These are phyloP conservation scores for Penicillium hesseltinei DNA, from an alignment of 2,329 filamentous ascomycete genomes.

Conservation along the genomic window DNA sequence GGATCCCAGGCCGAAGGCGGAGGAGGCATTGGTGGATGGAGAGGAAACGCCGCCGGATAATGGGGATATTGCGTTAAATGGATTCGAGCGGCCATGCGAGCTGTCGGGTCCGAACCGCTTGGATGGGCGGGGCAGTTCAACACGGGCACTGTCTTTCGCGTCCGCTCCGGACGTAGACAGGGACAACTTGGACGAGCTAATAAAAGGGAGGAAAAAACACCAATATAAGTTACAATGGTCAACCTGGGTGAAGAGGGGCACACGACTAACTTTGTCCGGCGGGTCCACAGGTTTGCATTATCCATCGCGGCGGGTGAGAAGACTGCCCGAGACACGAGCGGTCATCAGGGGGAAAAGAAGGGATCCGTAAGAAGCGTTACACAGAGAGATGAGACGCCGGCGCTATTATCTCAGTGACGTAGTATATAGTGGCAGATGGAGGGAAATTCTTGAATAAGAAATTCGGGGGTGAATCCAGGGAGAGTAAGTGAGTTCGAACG, in stretches of 20 bases:
- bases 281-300: constrained; percentile 52
- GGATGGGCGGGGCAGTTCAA: constrained; percentile 62
- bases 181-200: constrained; percentile 83
- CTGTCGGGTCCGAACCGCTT: constrained; percentile 73
- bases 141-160: constrained; percentile 53
- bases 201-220: constrained; percentile 6
- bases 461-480: not conserved
- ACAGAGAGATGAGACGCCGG: constrained; percentile 7
- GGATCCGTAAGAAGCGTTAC: constrained; percentile 15
- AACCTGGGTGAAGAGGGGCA: constrained; percentile 1
- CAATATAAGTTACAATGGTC: constrained; percentile 1
- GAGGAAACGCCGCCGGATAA: constrained; percentile 69
- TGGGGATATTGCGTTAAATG: constrained; percentile 73
- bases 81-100: constrained; percentile 71
- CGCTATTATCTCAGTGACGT: constrained; percentile 8
- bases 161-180: constrained; percentile 69
- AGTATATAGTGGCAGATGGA: constrained; percentile 1
- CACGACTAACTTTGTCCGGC: constrained; percentile 47
- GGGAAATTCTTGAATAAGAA: not conserved
- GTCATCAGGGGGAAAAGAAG: constrained; percentile 34
- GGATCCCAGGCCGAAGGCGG: constrained; percentile 88
- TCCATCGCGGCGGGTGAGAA: constrained; percentile 44
- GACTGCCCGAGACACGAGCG: constrained; percentile 38
- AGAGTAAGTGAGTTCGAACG: constrained; percentile 3
- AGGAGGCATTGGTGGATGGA: constrained; percentile 73